Base-by-base conservation (phyloP, 768 basidiomycete genomes). In the Strobilomyces dryophilus region DNA sequence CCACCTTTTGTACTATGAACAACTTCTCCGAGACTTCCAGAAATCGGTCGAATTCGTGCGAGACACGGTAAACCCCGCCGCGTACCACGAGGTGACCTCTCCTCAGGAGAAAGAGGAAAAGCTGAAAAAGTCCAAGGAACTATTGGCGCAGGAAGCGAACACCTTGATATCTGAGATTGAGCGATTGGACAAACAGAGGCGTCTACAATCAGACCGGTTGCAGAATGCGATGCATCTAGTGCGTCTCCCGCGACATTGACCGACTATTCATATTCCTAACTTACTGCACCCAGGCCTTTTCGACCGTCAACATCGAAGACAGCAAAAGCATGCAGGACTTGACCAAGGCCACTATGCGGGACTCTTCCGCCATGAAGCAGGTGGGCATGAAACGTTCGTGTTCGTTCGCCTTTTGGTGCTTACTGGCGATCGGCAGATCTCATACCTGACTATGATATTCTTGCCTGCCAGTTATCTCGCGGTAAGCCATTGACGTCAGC, bases 361-460 rank as follows among this genome's bases (percentile, higher is more conserved):
- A 75, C 56, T 79, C 77, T 62, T 56, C 71, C 4, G 69, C 69
- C 24, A 68, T 73, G 71, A 72, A 72, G 50, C 66, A 67, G 51
- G 62, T 66, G 40, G 47, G 58, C 6, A 32, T 24, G 27, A 27
- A 17, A 34, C 2, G 9, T 29, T 26, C 3, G 10, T 17, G 45
- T 12, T 11, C 17, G 9, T 24, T 21, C 17, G 5, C 37, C 18
- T 2, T 42, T 32, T 32, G 20, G 35, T 34, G 5, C 49, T 53
- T 2, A 59, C 27, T 10, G 17, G 15, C 5, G 21, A 18, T 32
- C 11, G 42, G 53, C 73, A 81, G 63, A 76, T 84, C 31, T 74
- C 80, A 1, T 82, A 81, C 52, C 65, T 85, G 8, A 82, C 82
- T 0, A 81, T 84, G 80, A 62, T 82, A 34, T 84, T 84, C 66